phyloP scores from a whole-genome alignment of 306 rosid genomes.

The Mucuna pruriens region DNA sequence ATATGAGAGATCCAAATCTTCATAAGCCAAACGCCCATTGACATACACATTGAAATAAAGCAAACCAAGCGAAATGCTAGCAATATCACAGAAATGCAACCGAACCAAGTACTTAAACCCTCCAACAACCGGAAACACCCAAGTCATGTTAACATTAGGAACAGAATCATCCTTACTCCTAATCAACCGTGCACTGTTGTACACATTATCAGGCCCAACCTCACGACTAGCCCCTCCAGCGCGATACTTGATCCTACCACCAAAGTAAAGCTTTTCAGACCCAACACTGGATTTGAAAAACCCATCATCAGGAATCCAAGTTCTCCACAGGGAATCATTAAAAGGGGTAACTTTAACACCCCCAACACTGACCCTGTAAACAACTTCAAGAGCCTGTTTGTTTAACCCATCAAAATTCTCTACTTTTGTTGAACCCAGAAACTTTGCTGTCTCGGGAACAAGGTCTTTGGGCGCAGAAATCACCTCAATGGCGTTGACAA shows the following conservation, averaged over 20 bases:
- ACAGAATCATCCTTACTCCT: constrained; percentile 63
- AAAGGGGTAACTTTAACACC: constrained; percentile 93
- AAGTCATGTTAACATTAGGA: constrained; percentile 71
- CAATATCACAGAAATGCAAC: constrained; percentile 91
- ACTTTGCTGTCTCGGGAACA: constrained; percentile 63
- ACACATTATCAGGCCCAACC: constrained; percentile 90
- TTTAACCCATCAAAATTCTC: constrained; percentile 52
- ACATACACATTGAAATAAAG: constrained; percentile 84
- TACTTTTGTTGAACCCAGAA: constrained; percentile 34
- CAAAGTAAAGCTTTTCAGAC: constrained; percentile 60
- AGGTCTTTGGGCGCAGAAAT: constrained; percentile 93
- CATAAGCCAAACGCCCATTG: constrained; percentile 60
- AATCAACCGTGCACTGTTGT: constrained; percentile 80
- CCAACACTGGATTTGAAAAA: constrained; percentile 53
- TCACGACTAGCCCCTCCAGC: constrained; percentile 84
- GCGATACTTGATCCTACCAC: constrained; percentile 76
- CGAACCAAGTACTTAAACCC: constrained; percentile 71
- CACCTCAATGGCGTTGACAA: constrained; percentile 90
- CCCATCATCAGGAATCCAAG: constrained; percentile 83
- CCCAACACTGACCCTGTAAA: constrained; percentile 79
- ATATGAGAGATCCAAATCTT: constrained; percentile 72
- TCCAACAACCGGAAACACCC: constrained; percentile 66
- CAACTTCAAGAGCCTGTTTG: constrained; percentile 73
- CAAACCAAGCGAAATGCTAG: constrained; percentile 72
- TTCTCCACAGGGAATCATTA: constrained; percentile 89